Conservation (phyloP, 148 eudicot species). For the Nyssa sinensis region DNA sequence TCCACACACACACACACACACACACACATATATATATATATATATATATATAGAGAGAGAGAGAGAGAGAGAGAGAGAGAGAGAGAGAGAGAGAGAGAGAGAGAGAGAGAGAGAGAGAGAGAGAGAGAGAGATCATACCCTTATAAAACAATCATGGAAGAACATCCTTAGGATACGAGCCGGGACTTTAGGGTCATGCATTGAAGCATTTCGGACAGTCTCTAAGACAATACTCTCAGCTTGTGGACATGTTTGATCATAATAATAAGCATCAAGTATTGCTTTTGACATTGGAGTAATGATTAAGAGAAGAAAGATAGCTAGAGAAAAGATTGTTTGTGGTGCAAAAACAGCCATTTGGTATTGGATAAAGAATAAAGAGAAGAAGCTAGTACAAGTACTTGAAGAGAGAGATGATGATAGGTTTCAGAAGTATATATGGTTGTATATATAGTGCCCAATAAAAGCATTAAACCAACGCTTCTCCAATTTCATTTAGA, state of each 20-base stretch:
- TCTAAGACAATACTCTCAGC: constrained; percentile 48
- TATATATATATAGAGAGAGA: too few species aligned
- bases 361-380: neutral
- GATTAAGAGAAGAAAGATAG: constrained; percentile 27
- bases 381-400: neutral
- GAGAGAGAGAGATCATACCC: constrained; percentile 29
- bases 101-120: neutral
- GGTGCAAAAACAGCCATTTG: constrained; percentile 30
- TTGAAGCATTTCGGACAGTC: constrained; percentile 49
- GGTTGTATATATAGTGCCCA: constrained; percentile 8
- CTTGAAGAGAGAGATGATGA: constrained; percentile 18
- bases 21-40: neutral
- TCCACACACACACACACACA: neutral
- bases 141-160: constrained; percentile 72
- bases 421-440: neutral
- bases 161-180: constrained; percentile 72
- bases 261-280: constrained; percentile 43
- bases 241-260: constrained; percentile 58
- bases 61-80: too few species aligned
- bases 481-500: neutral
- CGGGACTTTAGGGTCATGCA: constrained; percentile 54
- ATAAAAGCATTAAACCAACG: neutral
- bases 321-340: constrained; percentile 15
- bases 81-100: too few species aligned
- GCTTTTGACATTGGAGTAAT: constrained; percentile 31